Conservation (phyloP, 768 basidiomycete genomes). For the Pulveroboletus sp. region DNA sequence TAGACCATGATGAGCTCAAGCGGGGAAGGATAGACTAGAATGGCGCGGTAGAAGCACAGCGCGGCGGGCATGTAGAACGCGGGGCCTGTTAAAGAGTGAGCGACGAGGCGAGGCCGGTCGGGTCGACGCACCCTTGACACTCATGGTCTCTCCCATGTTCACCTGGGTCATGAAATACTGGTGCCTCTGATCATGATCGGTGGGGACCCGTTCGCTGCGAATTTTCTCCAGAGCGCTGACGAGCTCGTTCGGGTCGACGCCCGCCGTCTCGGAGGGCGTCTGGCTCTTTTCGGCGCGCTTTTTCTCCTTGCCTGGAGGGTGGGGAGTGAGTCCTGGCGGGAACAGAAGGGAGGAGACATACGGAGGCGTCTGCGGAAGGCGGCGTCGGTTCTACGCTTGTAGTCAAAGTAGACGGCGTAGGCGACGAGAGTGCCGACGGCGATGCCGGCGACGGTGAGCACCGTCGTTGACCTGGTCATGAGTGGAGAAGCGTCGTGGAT, state of each 20-base stretch:
- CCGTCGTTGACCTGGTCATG: slow-evolving; percentile 35
- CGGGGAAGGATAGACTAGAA: slow-evolving; percentile 91
- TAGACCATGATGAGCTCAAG: slow-evolving; percentile 94
- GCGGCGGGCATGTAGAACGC: slow-evolving; percentile 76
- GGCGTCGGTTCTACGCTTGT: slow-evolving; percentile 83
- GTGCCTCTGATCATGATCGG: slow-evolving; percentile 75
- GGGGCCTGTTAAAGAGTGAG: slow-evolving; percentile 53
- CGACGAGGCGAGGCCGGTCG: background rate
- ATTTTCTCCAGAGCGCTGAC: slow-evolving; percentile 61
- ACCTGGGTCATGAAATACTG: slow-evolving; percentile 90
- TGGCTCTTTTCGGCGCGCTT: slow-evolving; percentile 78
- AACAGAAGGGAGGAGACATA: slow-evolving; percentile 38
- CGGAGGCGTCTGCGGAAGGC: slow-evolving; percentile 87
- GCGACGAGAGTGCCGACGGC: slow-evolving; percentile 58
- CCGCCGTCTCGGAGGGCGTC: slow-evolving; percentile 37
- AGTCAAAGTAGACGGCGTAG: slow-evolving; percentile 93
- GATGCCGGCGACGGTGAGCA: slow-evolving; percentile 40
- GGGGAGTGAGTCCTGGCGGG: background rate
- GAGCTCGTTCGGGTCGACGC: slow-evolving; percentile 50
- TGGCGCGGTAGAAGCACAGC: slow-evolving; percentile 86
- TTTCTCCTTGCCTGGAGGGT: slow-evolving; percentile 78
- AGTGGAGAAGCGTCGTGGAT: slow-evolving; percentile 10
- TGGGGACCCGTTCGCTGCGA: slow-evolving; percentile 64
- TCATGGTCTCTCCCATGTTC: slow-evolving; percentile 79
- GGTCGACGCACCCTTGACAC: slow-evolving; percentile 53